Evolutionary conservation across 495 filamentous ascomycete genomes (phyloP).

Genomic region (Hyaloscypha finlandica): DNA sequence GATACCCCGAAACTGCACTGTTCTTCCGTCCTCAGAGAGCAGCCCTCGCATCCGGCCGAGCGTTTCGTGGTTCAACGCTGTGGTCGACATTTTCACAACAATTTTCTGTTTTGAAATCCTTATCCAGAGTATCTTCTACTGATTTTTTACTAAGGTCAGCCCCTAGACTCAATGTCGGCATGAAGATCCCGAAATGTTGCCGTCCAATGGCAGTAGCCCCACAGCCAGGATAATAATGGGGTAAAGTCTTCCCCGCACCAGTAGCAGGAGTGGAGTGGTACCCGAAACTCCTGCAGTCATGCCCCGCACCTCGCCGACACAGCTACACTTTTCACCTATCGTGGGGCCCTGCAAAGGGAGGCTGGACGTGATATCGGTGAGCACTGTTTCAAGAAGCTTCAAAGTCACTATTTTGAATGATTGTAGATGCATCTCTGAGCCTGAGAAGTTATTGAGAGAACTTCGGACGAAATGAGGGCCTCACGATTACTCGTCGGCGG

Average conservation of each 20-base stretch:
- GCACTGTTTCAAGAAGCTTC: neutral
- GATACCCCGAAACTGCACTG: conserved; percentile 23
- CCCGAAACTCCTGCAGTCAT: neutral
- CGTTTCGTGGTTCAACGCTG: neutral
- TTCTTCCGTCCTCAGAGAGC: neutral
- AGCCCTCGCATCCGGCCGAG: conserved; percentile 18
- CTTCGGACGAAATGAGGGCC: neutral
- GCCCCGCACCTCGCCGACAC: neutral
- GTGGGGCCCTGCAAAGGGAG: neutral
- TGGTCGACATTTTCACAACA: neutral
- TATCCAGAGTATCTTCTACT: too few species aligned
- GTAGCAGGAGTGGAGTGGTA: neutral
- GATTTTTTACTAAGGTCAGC: too few species aligned
- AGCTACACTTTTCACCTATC: neutral
- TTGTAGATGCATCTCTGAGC: too few species aligned
- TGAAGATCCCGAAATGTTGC: too few species aligned
- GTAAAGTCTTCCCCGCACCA: neutral
- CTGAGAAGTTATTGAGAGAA: neutral
- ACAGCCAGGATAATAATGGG: neutral
- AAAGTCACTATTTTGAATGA: too few species aligned
- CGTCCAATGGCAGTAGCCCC: neutral
- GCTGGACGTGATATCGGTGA: neutral
- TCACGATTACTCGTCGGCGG: neutral
- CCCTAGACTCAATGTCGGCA: too few species aligned
- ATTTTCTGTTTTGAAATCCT: too few species aligned